A percentile compares a stretch with the other conserved stretches of the same genome.
Evolutionary conservation across 2,329 filamentous ascomycete genomes (phyloP).

Genomic region (Boeremia exigua): DNA sequence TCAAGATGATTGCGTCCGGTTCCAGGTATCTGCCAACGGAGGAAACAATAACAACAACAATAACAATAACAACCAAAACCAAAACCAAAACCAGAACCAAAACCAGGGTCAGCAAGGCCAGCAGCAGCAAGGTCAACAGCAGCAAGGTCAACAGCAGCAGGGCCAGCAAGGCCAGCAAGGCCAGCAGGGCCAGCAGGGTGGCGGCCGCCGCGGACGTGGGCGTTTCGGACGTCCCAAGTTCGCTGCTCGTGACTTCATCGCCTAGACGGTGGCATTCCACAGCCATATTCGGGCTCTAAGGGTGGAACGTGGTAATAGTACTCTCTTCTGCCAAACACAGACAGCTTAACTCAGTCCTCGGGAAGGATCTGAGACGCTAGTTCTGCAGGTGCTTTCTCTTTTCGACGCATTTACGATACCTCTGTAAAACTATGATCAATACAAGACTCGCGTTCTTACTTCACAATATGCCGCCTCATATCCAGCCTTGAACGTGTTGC

Average conservation of each 20-base stretch:
- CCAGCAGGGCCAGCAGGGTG: slow-evolving; percentile 2
- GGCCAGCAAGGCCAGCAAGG: slow-evolving; percentile 22
- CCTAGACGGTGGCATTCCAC: slow-evolving; percentile 22
- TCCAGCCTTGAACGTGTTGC: background rate
- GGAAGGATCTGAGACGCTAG: slow-evolving; percentile 35
- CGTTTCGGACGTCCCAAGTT: slow-evolving; percentile 39
- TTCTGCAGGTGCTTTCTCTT: slow-evolving; percentile 36
- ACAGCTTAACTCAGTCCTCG: slow-evolving; percentile 32
- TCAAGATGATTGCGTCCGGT: slow-evolving; percentile 61
- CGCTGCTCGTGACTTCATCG: slow-evolving; percentile 41
- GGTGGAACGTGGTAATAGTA: slow-evolving; percentile 38
- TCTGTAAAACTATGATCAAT: slow-evolving; percentile 40
- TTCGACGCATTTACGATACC: slow-evolving; percentile 33
- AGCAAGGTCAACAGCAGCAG: slow-evolving; percentile 18
- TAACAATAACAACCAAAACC: slow-evolving; percentile 11
- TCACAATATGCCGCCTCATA: too few relatives aligned
- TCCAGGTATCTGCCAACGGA: slow-evolving; percentile 48
- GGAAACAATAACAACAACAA: slow-evolving; percentile 15
- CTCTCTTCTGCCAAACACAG: slow-evolving; percentile 31
- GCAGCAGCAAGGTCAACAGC: slow-evolving; percentile 2
- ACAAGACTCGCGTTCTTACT: background rate
- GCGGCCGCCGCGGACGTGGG: slow-evolving; percentile 26
- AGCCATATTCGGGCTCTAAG: slow-evolving; percentile 4
- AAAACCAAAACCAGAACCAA: slow-evolving; percentile 1
- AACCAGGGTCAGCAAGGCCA: slow-evolving; percentile 8